Percentiles rank a stretch among this genome's conserved stretches.
These are phyloP conservation scores for Fagus sylvatica DNA, from an alignment of 306 rosid species.

Conservation along the genomic window DNA sequence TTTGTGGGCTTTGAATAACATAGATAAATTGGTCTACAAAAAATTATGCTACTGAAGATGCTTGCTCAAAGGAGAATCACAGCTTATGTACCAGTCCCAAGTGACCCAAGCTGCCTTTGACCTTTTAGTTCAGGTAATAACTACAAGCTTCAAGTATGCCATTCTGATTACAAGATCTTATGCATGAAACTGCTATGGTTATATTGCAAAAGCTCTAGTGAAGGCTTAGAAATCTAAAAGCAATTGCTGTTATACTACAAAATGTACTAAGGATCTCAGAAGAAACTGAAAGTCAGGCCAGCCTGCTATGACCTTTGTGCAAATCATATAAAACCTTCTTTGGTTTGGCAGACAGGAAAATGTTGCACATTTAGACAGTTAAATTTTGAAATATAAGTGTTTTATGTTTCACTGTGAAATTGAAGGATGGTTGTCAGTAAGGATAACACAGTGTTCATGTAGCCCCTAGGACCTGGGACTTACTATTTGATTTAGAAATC, in stretches of 20 bases:
- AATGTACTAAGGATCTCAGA: neutral
- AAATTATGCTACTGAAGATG: neutral
- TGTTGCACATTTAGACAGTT: neutral
- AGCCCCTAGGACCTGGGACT: conserved; percentile 34
- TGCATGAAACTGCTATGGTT: neutral
- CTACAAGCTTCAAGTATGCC: neutral
- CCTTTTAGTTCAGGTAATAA: neutral
- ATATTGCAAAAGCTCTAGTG: too few species aligned
- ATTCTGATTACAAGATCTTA: neutral
- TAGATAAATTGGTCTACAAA: neutral
- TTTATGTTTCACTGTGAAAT: neutral
- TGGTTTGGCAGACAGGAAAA: neutral
- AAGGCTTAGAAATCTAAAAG: neutral
- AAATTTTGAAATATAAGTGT: neutral
- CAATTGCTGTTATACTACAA: conserved; percentile 1
- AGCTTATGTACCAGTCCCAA: neutral
- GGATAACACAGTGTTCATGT: conserved; percentile 2
- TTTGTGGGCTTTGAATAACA: neutral
- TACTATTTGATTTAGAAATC: conserved; percentile 54
- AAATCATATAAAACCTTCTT: neutral
- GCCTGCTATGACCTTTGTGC: neutral
- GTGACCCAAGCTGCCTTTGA: neutral
- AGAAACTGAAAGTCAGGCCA: neutral
- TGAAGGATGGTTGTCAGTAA: neutral
- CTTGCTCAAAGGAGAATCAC: neutral